phyloP scores from a whole-genome alignment of 768 basidiomycete genomes.

The Mycena venus region DNA sequence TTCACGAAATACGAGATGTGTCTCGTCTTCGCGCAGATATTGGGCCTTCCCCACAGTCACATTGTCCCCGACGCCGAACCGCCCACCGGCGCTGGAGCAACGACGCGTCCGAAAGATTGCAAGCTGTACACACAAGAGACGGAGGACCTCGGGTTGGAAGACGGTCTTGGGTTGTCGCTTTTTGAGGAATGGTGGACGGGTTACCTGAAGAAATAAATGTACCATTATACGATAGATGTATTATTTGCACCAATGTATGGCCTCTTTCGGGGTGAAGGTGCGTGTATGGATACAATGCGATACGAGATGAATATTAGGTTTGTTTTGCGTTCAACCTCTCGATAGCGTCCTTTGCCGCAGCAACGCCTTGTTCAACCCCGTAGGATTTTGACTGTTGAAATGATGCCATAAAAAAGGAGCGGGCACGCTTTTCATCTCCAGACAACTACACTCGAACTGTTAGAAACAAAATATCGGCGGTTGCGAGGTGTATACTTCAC shows the following conservation, averaged over 20 bases:
- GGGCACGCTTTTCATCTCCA: constrained; percentile 18
- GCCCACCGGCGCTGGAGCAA: constrained; percentile 74
- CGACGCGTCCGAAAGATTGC: constrained; percentile 84
- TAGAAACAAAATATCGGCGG: not conserved
- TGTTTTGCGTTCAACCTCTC: constrained; percentile 15
- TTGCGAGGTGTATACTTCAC: constrained; percentile 11
- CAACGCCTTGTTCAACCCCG: constrained; percentile 19
- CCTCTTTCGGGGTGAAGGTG: not conserved
- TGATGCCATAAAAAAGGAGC: constrained; percentile 5
- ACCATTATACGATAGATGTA: not conserved
- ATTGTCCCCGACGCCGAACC: constrained; percentile 80
- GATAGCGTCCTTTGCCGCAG: constrained; percentile 10
- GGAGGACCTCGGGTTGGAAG: constrained; percentile 71
- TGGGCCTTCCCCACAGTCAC: constrained; percentile 79
- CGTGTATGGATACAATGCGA: not conserved
- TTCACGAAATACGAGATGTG: constrained; percentile 97
- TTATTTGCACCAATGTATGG: not conserved
- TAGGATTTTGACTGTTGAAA: constrained; percentile 18
- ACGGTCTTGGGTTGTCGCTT: constrained; percentile 70
- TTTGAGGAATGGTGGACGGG: constrained; percentile 92
- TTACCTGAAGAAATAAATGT: constrained; percentile 51
- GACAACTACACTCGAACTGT: constrained; percentile 8
- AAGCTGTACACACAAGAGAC: constrained; percentile 83
- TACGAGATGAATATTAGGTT: not conserved
- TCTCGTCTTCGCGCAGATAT: constrained; percentile 78